A percentile compares a stretch with the other conserved stretches of the same genome.
Conservation (phyloP, 2,329 filamentous ascomycete species). For the Drechmeria coniospora region DNA sequence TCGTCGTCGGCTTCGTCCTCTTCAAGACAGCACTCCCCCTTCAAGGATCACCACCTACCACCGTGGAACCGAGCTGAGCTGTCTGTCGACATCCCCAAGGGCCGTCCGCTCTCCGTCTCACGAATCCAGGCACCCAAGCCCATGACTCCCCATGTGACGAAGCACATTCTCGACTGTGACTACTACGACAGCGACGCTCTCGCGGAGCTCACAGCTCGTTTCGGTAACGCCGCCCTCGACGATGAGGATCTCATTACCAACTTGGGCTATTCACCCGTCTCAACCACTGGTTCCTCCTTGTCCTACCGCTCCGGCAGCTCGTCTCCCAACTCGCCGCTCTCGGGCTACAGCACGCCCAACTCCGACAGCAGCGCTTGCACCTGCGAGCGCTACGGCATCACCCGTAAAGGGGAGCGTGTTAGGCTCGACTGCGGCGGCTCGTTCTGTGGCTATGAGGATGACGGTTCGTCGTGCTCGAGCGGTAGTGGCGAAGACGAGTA, state of each 20-base stretch:
- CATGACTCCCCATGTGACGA: constrained; percentile 72
- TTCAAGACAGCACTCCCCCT: constrained; percentile 23
- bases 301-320: constrained; percentile 61
- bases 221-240: constrained; percentile 45
- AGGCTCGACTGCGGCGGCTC: constrained; percentile 89
- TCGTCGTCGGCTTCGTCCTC: constrained; percentile 18
- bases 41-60: constrained; percentile 23
- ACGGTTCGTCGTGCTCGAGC: constrained; percentile 53
- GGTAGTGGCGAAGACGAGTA: constrained; percentile 45
- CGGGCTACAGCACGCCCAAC: constrained; percentile 64
- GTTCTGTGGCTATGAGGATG: constrained; percentile 69
- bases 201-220: constrained; percentile 66
- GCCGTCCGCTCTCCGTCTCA: constrained; percentile 73
- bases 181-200: constrained; percentile 59
- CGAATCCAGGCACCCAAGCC: constrained; percentile 88
- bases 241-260: constrained; percentile 39
- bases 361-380: constrained; percentile 70
- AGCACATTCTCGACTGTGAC: constrained; percentile 70
- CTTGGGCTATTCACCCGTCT: constrained; percentile 44
- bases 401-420: constrained; percentile 79
- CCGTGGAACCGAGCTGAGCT: constrained; percentile 33
- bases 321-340: constrained; percentile 56
- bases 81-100: constrained; percentile 62
- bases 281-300: constrained; percentile 53
- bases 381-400: constrained; percentile 94